phyloP scores from a whole-genome alignment of 805 yeast species.

The Torulaspora maleeae region DNA sequence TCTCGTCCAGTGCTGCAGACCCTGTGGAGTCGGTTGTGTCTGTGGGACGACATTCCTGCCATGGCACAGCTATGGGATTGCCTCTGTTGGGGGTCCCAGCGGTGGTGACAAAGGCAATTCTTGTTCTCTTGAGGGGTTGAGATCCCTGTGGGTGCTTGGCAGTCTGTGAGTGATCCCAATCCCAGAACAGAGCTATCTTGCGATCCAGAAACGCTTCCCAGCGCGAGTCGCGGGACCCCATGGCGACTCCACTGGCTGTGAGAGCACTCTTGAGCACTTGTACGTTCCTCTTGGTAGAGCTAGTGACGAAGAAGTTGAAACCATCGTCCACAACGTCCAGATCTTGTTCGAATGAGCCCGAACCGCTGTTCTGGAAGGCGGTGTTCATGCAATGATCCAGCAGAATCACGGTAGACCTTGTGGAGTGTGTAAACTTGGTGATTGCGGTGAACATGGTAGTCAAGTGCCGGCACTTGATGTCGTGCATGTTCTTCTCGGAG shows the following conservation, averaged over 20 bases:
- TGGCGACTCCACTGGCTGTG: constrained; percentile 30
- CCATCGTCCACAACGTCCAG: constrained; percentile 20
- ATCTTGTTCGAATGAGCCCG: constrained; percentile 15
- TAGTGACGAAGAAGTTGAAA: constrained; percentile 22
- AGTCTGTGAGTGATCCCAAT: constrained; percentile 17
- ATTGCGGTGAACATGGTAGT: constrained; percentile 25
- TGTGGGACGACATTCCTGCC: background rate
- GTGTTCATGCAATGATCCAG: constrained; percentile 35
- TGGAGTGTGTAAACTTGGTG: constrained; percentile 27
- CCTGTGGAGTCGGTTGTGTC: background rate
- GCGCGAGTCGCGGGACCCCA: constrained; percentile 28
- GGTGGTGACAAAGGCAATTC: constrained; percentile 1
- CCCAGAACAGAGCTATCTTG: constrained; percentile 31
- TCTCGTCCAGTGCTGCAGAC: constrained; percentile 2
- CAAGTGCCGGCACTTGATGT: constrained; percentile 28
- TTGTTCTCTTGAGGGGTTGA: background rate
- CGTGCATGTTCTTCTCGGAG: constrained; percentile 19
- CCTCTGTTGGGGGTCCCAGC: background rate
- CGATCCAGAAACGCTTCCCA: constrained; percentile 32
- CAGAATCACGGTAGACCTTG: constrained; percentile 23
- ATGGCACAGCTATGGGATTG: background rate
- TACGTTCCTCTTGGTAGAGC: constrained; percentile 17
- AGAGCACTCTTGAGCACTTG: constrained; percentile 32
- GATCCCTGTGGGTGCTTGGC: background rate
- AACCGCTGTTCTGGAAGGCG: constrained; percentile 18